phyloP scores from a whole-genome alignment of 495 filamentous ascomycete genomes.

The Neurospora sp. region DNA sequence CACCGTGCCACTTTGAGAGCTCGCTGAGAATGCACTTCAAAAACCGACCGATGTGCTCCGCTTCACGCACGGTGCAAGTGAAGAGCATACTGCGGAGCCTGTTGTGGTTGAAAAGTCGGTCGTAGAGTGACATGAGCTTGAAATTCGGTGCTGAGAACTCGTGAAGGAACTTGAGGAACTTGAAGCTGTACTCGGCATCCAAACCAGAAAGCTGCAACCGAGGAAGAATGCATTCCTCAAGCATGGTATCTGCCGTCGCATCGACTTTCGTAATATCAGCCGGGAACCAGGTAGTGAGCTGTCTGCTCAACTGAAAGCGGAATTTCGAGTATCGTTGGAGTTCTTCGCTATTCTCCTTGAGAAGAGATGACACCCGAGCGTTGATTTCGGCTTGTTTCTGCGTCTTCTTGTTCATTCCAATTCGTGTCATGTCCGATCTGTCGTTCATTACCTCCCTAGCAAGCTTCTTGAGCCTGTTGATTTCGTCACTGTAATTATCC shows the following conservation, averaged over 20 bases:
- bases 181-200: conserved; percentile 80
- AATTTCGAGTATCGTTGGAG: conserved; percentile 54
- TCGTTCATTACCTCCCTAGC: conserved; percentile 55
- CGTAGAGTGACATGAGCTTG: conserved; percentile 72
- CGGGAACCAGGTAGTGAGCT: conserved; percentile 74
- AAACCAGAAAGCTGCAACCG: conserved; percentile 71
- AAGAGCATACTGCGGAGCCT: conserved; percentile 73
- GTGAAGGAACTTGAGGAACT: conserved; percentile 79
- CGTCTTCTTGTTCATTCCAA: conserved; percentile 53
- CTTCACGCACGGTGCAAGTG: conserved; percentile 77
- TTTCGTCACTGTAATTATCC: conserved; percentile 65
- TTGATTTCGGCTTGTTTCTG: conserved; percentile 60
- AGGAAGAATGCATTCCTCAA: conserved; percentile 87
- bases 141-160: conserved; percentile 73
- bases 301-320: conserved; percentile 54
- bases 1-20: conserved; percentile 72
- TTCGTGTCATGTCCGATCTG: conserved; percentile 56
- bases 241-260: conserved; percentile 58
- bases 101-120: conserved; percentile 73
- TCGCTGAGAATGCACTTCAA: conserved; percentile 70
- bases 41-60: conserved; percentile 83
- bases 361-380: conserved; percentile 52
- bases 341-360: conserved; percentile 38
- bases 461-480: conserved; percentile 49
- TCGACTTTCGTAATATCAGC: conserved; percentile 51